These are phyloP conservation scores for Taphrina confusa DNA, from an alignment of 1,139 yeast genomes.

Conservation along the genomic window DNA sequence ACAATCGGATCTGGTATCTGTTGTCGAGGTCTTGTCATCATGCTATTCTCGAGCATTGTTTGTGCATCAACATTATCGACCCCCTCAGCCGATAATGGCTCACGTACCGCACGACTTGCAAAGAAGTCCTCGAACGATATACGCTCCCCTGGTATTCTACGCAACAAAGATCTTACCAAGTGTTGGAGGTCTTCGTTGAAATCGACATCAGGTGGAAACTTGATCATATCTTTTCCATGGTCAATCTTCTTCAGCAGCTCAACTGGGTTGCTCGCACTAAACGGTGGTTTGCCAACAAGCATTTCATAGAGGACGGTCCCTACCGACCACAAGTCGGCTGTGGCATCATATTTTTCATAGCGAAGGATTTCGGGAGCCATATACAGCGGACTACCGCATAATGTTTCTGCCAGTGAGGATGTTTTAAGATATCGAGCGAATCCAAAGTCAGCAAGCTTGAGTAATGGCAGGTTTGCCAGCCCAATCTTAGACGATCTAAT, in stretches of 20 bases:
- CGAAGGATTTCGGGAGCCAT: slow-evolving; percentile 98
- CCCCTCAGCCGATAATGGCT: not conserved
- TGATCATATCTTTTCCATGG: slow-evolving; percentile 70
- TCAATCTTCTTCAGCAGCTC: slow-evolving; percentile 85
- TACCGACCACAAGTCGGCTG: slow-evolving; percentile 96
- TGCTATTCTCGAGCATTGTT: slow-evolving; percentile 5
- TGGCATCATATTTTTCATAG: slow-evolving; percentile 93
- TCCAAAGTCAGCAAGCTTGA: slow-evolving; percentile 95
- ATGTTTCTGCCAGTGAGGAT: slow-evolving; percentile 90
- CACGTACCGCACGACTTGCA: slow-evolving; percentile 42
- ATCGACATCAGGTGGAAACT: slow-evolving; percentile 60
- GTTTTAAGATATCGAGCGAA: slow-evolving; percentile 92
- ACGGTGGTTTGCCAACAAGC: slow-evolving; percentile 94
- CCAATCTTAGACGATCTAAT: slow-evolving; percentile 55
- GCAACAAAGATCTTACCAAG: slow-evolving; percentile 71
- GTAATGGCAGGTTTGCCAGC: slow-evolving; percentile 81
- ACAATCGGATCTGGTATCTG: slow-evolving; percentile 4
- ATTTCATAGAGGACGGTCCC: slow-evolving; percentile 95
- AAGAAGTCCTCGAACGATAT: slow-evolving; percentile 87
- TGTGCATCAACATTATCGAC: not conserved
- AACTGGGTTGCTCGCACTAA: slow-evolving; percentile 86
- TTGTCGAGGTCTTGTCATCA: slow-evolving; percentile 19
- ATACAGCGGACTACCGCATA: slow-evolving; percentile 94
- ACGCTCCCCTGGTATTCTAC: slow-evolving; percentile 82
- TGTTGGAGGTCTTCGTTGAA: slow-evolving; percentile 65